A percentile compares a stretch with the other conserved stretches of the same genome.
These are phyloP conservation scores for Apiospora malaysiana DNA, from an alignment of 2,329 filamentous ascomycete genomes.

Conservation along the genomic window DNA sequence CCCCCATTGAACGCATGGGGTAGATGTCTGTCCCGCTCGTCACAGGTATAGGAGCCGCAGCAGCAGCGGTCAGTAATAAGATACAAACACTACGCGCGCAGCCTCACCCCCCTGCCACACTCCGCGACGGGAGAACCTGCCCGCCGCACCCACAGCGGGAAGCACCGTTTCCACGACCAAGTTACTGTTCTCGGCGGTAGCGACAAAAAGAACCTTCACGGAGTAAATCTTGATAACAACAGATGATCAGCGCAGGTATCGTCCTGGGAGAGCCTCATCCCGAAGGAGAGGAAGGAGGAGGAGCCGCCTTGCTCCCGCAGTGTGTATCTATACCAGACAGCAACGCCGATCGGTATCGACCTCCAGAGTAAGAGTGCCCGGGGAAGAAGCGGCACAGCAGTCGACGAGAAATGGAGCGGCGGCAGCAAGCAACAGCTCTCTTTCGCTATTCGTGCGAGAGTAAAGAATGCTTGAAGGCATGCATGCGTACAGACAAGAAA, in stretches of 20 bases:
- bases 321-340: background rate
- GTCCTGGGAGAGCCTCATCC: background rate
- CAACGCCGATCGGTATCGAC: background rate
- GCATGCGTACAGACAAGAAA: background rate
- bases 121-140: background rate
- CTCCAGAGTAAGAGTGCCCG: background rate
- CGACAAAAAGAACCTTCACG: background rate
- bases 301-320: background rate
- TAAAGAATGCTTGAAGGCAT: background rate
- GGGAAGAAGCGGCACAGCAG: background rate
- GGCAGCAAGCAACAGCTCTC: background rate
- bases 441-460: background rate
- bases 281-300: background rate
- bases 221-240: background rate
- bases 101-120: background rate
- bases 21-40: background rate
- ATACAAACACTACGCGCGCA: background rate
- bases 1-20: background rate
- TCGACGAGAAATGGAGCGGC: background rate
- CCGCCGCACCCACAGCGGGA: conserved; percentile 2
- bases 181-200: background rate
- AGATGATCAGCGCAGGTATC: background rate
- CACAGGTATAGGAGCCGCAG: background rate
- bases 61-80: background rate
- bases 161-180: background rate